These are phyloP conservation scores for Amanita fuliginea DNA, from an alignment of 768 basidiomycete species.

Conservation along the genomic window DNA sequence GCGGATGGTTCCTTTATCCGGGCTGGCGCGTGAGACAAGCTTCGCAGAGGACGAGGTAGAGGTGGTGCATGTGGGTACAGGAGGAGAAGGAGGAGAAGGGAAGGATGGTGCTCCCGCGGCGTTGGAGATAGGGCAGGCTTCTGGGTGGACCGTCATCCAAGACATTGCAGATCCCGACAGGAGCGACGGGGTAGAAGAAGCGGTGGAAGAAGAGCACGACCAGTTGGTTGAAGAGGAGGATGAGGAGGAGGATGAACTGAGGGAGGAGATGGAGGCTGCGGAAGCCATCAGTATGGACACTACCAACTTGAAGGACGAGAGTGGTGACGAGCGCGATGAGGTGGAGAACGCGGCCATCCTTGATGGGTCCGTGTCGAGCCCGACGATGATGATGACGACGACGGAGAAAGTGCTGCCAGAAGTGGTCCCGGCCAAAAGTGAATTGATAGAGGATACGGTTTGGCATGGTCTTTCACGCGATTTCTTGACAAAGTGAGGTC, in stretches of 20 bases:
- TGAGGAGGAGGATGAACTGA: neutral
- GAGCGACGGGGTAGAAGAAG: neutral
- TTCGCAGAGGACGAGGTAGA: no score
- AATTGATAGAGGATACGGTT: neutral
- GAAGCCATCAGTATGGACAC: neutral
- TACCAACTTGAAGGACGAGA: no score
- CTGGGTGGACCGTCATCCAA: slow-evolving; percentile 1
- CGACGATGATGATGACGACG: neutral
- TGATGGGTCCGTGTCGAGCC: neutral
- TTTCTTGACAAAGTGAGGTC: neutral
- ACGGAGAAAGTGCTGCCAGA: neutral
- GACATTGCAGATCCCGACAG: neutral
- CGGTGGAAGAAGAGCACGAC: neutral
- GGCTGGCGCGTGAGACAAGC: no score
- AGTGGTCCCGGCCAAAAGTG: neutral
- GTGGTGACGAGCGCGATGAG: neutral
- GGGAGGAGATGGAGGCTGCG: neutral
- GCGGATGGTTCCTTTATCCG: neutral
- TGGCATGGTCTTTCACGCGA: neutral
- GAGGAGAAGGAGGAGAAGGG: neutral
- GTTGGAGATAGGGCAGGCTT: neutral
- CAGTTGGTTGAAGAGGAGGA: neutral
- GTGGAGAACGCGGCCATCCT: neutral
- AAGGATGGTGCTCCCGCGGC: neutral
- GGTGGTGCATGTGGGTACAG: neutral